Evolutionary conservation across 306 rosid species (phyloP), one percentile per base, ranked within the genome.

Genomic region (Ochetophila trinervis): DNA sequence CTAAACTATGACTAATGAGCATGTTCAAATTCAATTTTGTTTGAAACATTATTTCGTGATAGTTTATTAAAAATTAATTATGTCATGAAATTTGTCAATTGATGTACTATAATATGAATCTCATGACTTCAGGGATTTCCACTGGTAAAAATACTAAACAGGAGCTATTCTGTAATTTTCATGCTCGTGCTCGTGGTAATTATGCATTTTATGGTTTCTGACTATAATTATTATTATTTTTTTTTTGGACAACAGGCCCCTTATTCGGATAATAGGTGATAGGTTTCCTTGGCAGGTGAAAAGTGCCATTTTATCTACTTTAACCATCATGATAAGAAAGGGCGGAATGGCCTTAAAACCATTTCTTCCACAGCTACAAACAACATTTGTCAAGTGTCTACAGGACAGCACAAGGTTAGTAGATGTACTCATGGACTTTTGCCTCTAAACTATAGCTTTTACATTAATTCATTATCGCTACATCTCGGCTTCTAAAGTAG

Each of bases 201-300:
- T 40, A 40, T 10, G 45, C 12, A 19, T 23, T 34, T 45, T 47
- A 35, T 18, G 34, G 52, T 65, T 70, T 79, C 76, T 89, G 62
- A 89, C 81, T 67, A 51, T 37, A 40, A 24, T 40, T 47, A 47
- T 78, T 13, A n/a, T 58, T 51, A 67, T 8, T 71, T 69, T 32
- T 30, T 6, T 18, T 4, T 18, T n/a, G n/a, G 63, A 27, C 45
- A 58, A 15, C 89, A 93, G 99, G 87, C 99, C 99, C 68, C 97
- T 93, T 68, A 93, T 93, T 76, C 91, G 95, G 73, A 90, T 93
- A 67, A 86, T 90, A 60, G 97, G 99, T 22, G 99, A 93, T 76
- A 90, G 97, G 80, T 93, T 93, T 74, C 97, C 99, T 18, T 93
- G 99, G 99, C 99, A 93, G 73, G 99, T 93, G 76, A 93, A 93